Evolutionary conservation across 1,284 basidiomycete species (phyloP), one percentile per base, ranked within the genome.

Genomic region (Moniliella sp.): DNA sequence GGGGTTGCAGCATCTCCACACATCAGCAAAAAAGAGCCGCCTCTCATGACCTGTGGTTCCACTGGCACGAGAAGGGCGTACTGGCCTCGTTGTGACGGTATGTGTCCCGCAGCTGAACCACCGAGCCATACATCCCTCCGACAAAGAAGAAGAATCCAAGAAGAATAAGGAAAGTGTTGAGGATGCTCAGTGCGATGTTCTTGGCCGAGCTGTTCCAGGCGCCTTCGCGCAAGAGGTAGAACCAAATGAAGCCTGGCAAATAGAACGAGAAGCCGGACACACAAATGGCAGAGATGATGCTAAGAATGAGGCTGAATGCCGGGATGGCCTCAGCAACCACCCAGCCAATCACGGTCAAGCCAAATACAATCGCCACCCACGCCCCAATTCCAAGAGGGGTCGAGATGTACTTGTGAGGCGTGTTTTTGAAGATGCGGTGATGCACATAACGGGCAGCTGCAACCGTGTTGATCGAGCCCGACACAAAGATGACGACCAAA

Each of bases 201-300:
- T n/a, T n/a, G n/a, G n/a, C n/a, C n/a, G n/a, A n/a, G n/a, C n/a
- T n/a, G n/a, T n/a, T n/a, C n/a, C n/a, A n/a, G n/a, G n/a, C 33
- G 25, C 45, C n/a, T 15, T 34, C 33, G n/a, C 33, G 18, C 33
- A 43, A 37, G 18, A 36, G 33, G 30, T 36, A 21, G 32, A 42
- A 37, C 37, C 31, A 50, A 64, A 49, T 55, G 80, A 82, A 69
- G 18, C 34, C 34, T 3, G 44, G 46, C 27, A 45, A 42, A 33
- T 37, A 46, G 47, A 47, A 55, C 12, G 41, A 42, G 32, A 48
- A 55, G 23, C 41, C 42, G 9, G 42, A 42, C 17, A 50, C 42
- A 38, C 43, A 47, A 9, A 48, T 40, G n/a, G 42, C 38, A 15
- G 43, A 44, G 36, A 46, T 43, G 29, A 50, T 39, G 12, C 40